phyloP scores from a whole-genome alignment of 768 basidiomycete genomes.

The Mycena latifolia region DNA sequence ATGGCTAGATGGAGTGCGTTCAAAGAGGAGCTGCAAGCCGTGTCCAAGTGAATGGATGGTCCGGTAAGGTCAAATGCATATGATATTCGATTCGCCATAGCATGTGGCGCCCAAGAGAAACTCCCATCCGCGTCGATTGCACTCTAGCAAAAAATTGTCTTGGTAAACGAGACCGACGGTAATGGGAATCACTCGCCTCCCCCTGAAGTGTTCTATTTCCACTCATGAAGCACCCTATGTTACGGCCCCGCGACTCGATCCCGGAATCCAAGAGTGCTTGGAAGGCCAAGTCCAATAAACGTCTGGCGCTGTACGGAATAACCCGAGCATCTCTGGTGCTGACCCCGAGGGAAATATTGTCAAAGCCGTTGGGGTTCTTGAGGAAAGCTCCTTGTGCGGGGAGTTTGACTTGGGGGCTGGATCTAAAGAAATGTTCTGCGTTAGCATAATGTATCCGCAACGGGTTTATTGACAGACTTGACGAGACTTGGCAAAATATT shows the following conservation, averaged over 20 bases:
- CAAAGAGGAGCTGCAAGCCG: conserved; percentile 52
- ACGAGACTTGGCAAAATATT: conserved; percentile 14
- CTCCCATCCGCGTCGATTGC: conserved; percentile 23
- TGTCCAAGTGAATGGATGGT: conserved; percentile 55
- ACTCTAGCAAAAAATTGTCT: background rate
- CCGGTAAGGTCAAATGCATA: conserved; percentile 43
- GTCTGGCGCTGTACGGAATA: conserved; percentile 24
- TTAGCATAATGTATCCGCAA: background rate
- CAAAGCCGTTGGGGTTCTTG: conserved; percentile 22
- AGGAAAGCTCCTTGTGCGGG: conserved; percentile 22
- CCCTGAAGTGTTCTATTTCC: conserved; percentile 11
- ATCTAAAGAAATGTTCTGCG: too few species aligned
- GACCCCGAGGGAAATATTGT: conserved; percentile 28
- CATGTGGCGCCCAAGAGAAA: conserved; percentile 34
- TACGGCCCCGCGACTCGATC: conserved; percentile 27
- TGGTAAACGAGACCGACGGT: background rate
- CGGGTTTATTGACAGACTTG: conserved; percentile 4
- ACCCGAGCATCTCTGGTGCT: conserved; percentile 26
- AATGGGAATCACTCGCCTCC: background rate
- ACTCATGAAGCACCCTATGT: conserved; percentile 30
- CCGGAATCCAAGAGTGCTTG: conserved; percentile 25
- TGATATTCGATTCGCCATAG: conserved; percentile 47
- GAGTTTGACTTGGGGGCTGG: conserved; percentile 14
- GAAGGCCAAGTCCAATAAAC: conserved; percentile 26
- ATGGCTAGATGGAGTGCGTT: conserved; percentile 55